These are phyloP conservation scores for Apiospora phragmitis DNA, from an alignment of 2,329 filamentous ascomycete genomes.

Conservation along the genomic window DNA sequence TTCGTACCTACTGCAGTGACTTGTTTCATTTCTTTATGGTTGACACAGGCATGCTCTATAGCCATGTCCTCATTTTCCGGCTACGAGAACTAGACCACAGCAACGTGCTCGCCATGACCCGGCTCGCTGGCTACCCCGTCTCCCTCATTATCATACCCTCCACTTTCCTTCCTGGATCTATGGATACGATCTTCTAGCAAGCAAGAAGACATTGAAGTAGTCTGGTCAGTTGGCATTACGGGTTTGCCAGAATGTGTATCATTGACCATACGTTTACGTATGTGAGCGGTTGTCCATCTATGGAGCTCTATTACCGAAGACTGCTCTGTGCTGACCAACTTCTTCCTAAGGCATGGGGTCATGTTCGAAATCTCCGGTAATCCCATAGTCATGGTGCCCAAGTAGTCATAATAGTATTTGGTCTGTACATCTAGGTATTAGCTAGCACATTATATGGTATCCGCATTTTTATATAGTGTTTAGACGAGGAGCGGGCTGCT, in stretches of 20 bases:
- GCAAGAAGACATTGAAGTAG: neutral
- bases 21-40: neutral
- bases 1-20: neutral
- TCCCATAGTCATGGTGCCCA: neutral
- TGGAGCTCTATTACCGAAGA: neutral
- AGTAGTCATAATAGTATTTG: neutral
- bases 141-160: neutral
- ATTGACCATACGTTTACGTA: neutral
- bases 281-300: neutral
- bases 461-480: neutral
- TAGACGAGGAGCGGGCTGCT: neutral
- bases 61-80: neutral
- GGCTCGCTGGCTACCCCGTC: neutral
- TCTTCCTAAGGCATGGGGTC: neutral
- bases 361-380: neutral
- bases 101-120: neutral
- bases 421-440: neutral
- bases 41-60: neutral
- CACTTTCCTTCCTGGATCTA: neutral
- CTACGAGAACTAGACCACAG: neutral
- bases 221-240: neutral
- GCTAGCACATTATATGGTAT: neutral
- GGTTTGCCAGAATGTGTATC: neutral
- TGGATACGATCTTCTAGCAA: neutral
- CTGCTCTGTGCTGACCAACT: neutral